phyloP scores from a whole-genome alignment of 2,329 filamentous ascomycete genomes.

The Alternaria gaisen region DNA sequence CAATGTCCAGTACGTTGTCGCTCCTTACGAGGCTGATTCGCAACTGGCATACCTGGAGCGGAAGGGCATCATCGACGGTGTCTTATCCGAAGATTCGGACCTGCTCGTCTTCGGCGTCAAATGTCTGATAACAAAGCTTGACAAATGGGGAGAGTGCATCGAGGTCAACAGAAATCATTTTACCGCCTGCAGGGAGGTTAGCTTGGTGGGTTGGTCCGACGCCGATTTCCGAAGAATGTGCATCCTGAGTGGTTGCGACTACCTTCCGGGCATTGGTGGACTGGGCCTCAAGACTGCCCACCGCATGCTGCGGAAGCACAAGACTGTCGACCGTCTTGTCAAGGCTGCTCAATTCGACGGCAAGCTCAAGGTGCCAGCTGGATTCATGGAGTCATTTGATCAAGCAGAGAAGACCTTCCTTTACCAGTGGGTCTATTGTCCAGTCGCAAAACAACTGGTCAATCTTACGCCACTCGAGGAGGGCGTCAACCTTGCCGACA shows the following conservation, averaged over 20 bases:
- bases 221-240: conserved; percentile 93
- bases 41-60: conserved; percentile 94
- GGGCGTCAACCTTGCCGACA: conserved; percentile 70
- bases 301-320: conserved; percentile 87
- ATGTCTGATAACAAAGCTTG: conserved; percentile 89
- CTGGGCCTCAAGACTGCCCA: conserved; percentile 95
- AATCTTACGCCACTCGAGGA: conserved; percentile 74
- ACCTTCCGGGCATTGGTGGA: conserved; percentile 83
- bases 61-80: conserved; percentile 82
- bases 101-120: conserved; percentile 94
- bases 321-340: conserved; percentile 82
- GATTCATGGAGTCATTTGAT: conserved; percentile 82
- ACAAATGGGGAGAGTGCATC: conserved; percentile 90
- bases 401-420: conserved; percentile 93
- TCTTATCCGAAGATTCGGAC: conserved; percentile 96
- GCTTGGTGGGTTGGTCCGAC: conserved; percentile 90
- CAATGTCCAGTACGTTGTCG: conserved; percentile 86
- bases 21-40: conserved; percentile 97
- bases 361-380: conserved; percentile 79
- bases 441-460: conserved; percentile 73
- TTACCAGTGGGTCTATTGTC: conserved; percentile 94
- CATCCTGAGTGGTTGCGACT: conserved; percentile 95
- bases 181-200: conserved; percentile 85
- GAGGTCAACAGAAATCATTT: conserved; percentile 93
- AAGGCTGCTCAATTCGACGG: conserved; percentile 88